Conservation (phyloP, 495 filamentous ascomycete genomes). For the Tetracladium marchalianum region DNA sequence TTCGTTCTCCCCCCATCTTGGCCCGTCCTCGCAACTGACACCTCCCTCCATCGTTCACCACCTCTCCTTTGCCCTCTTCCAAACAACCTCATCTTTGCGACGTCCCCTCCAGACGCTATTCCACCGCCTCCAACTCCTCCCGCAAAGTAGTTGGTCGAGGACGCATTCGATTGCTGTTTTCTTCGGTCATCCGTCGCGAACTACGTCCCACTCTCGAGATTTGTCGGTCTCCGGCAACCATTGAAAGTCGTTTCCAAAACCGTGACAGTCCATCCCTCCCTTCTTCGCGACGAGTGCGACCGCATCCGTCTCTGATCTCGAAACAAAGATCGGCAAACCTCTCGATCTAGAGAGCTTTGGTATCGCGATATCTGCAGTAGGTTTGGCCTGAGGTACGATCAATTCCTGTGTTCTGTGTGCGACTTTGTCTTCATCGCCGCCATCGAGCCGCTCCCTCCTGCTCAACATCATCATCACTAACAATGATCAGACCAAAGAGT, state of each 20-base stretch:
- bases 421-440: slow-evolving; percentile 2
- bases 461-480: slow-evolving; percentile 23
- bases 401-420: background rate
- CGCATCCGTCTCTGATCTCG: no score
- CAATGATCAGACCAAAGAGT: slow-evolving; percentile 23
- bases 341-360: no score
- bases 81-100: background rate
- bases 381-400: slow-evolving; percentile 8
- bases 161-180: slow-evolving; percentile 22
- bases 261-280: no score
- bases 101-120: slow-evolving; percentile 1
- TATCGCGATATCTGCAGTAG: no score
- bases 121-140: background rate
- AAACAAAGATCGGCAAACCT: no score
- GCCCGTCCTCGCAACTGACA: no score
- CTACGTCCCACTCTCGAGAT: background rate
- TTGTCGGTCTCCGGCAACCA: background rate
- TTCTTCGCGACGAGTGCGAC: no score
- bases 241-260: no score
- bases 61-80: slow-evolving; percentile 1
- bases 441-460: slow-evolving; percentile 3
- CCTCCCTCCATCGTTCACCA: background rate
- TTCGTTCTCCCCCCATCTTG: no score
- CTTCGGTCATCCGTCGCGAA: background rate
- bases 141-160: slow-evolving; percentile 1